Base-by-base conservation (phyloP, 345 rosid genomes). In the Hibiscus tridactylites region DNA sequence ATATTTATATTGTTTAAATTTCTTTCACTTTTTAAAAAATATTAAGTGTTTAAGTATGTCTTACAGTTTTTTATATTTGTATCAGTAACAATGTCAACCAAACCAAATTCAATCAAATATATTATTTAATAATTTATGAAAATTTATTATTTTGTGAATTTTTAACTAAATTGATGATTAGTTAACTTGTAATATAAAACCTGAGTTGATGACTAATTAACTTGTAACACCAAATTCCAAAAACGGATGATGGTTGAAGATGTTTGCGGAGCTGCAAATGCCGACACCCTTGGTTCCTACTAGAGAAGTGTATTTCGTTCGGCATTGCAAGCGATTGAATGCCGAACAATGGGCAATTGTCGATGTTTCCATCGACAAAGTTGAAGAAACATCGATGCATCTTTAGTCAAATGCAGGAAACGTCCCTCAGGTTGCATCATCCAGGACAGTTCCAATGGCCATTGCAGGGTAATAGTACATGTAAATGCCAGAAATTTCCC, bases 251-350 rank as follows among this genome's bases (percentile, higher is more conserved):
- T 37, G 42, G 42, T 37, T 1, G 42, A 37, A 94, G 98, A 94
- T 92, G 99, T 95, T 95, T 78, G 92, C 93, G 5, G 98, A 95
- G 90, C 78, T 88, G 72, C 99, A 95, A 61, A 89, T 92, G 90
- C 91, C 92, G 1, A 92, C 98, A 54, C 98, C 99, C 9, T 77
- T 92, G 83, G 99, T 95, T 68, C 84, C 97, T 37, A 87, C 97
- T 0, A 87, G 99, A 80, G 98, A 95, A 83, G 91, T 92, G 17
- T 92, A 95, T 82, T 95, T 90, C 56, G 88, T 90, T 52, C 84
- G 99, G 75, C 83, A 77, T 52, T 87, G 91, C 86, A 88, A 89
- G 79, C 93, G 90, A 70, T 79, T 95, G 16, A 85, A 87, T 50
- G 83, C 91, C 52, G 96, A 95, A 47, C 84, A 95, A 71, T 95